Evolutionary conservation across 148 eudicot genomes (phyloP), one percentile per base, ranked within the genome.

Genomic region (Diospyros kaki): DNA sequence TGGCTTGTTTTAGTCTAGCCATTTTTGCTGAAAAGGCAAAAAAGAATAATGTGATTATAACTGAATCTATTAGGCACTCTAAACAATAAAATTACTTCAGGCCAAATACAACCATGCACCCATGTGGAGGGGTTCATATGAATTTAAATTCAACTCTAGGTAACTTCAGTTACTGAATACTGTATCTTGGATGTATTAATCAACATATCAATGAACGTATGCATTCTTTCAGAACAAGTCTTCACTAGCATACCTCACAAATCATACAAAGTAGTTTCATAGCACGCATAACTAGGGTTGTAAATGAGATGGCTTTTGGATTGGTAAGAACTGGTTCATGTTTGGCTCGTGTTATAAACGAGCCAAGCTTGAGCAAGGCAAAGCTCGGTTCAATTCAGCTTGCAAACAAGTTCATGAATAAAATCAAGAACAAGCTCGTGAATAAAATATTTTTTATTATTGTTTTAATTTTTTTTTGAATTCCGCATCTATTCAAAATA

Each of bases 1-100:
- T 93, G 72, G 97, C 98, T 80, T 91, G 93, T 79, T 81, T 93
- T 58, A 93, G 83, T 76, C 97, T 88, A 72, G 93, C 90, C 88
- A 81, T 69, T 88, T 93, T 93, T 77, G 88, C 98, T 93, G 75
- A 58, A 66, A 61, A 76, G 9, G 8, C 59, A 69, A 68, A 58
- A 4, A 48, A 4, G 52, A 8, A 40, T 71, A 66, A 71, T 43
- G 28, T 13, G 18, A 45, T 11, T 15, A 76, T 59, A 14, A 56
- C 54, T 17, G 13, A 66, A 45, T 64, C 40, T 28, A 46, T 64
- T 11, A 9, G 9, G 66, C 59, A 6, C n/a, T 45, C 1, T 0
- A 0, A 63, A 55, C 13, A 65, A 77, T 64, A 73, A 69, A 74
- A 17, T 18, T 11, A 54, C 48, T 53, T 28, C 42, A 15, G 13